A percentile compares a stretch with the other conserved stretches of the same genome.
phyloP scores from a whole-genome alignment of 495 filamentous ascomycete genomes.

The Cercophora samala region DNA sequence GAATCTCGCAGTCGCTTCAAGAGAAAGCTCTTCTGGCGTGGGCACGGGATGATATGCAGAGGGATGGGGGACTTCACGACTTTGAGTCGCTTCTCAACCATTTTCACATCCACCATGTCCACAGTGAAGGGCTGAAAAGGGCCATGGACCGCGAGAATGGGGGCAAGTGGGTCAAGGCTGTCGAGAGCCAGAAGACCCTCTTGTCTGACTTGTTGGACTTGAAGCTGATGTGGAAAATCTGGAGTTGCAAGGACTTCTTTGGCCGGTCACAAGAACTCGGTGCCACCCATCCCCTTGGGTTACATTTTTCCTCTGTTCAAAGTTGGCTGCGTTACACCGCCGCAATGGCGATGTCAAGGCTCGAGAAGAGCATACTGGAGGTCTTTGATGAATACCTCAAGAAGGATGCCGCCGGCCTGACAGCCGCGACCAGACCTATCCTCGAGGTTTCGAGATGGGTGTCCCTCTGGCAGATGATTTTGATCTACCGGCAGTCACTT shows the following conservation, averaged over 20 bases:
- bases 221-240: constrained; percentile 28
- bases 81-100: constrained; percentile 24
- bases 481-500: constrained; percentile 28
- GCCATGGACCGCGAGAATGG: neutral
- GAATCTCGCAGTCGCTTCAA: constrained; percentile 9
- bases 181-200: constrained; percentile 7
- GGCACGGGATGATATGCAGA: constrained; percentile 15
- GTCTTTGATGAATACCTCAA: constrained; percentile 19
- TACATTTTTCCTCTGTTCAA: constrained; percentile 15
- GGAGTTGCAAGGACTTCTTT: constrained; percentile 24
- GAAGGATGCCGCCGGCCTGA: constrained; percentile 2
- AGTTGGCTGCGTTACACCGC: constrained; percentile 21
- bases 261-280: neutral
- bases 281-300: neutral
- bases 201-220: constrained; percentile 22
- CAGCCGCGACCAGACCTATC: neutral
- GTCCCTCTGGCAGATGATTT: constrained; percentile 29
- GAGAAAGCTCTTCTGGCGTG: constrained; percentile 11
- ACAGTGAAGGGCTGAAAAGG: neutral
- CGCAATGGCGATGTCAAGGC: constrained; percentile 22
- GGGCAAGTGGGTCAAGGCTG: neutral
- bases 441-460: constrained; percentile 23
- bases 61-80: neutral
- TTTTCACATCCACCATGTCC: constrained; percentile 20
- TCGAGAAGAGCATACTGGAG: constrained; percentile 20